Evolutionary conservation across 108 stramenopile genomes (phyloP).

Genomic region (Skeletonema costatum): DNA sequence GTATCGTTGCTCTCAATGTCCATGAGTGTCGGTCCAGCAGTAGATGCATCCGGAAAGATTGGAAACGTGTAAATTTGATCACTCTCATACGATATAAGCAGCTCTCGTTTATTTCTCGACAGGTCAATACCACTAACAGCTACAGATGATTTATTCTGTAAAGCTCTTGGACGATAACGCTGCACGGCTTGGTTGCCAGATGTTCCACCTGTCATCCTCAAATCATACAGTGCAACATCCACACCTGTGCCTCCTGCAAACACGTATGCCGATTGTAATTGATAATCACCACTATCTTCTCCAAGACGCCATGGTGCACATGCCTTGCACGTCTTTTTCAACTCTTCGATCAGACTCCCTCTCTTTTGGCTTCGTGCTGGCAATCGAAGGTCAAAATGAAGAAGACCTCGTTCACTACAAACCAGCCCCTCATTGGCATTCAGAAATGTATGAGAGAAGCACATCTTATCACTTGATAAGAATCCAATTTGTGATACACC

Average conservation of each 20-base stretch:
- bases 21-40: conserved; percentile 51
- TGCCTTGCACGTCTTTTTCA: conserved; percentile 60
- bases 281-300: conserved; percentile 12
- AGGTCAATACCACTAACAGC: conserved; percentile 81
- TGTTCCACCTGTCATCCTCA: conserved; percentile 66
- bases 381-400: conserved; percentile 74
- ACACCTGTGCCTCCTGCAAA: conserved; percentile 68
- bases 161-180: conserved; percentile 50
- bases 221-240: conserved; percentile 70
- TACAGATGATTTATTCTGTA: conserved; percentile 44
- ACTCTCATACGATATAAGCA: conserved; percentile 79
- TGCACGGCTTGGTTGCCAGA: conserved; percentile 44
- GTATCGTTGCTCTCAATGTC: conserved; percentile 28
- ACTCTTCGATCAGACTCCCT: conserved; percentile 47
- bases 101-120: conserved; percentile 63
- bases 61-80: conserved; percentile 88
- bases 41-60: conserved; percentile 50
- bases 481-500: conserved; percentile 24
- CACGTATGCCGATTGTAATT: conserved; percentile 68
- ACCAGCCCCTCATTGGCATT: conserved; percentile 68
- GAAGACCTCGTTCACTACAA: conserved; percentile 77
- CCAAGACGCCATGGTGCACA: conserved; percentile 55
- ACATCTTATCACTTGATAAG: conserved; percentile 50
- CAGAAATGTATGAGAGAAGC: conserved; percentile 79
- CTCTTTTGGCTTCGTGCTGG: conserved; percentile 62